Evolutionary conservation across 2,329 filamentous ascomycete species (phyloP), one percentile per base, ranked within the genome.

Genomic region (Dothideomycetes sp.): DNA sequence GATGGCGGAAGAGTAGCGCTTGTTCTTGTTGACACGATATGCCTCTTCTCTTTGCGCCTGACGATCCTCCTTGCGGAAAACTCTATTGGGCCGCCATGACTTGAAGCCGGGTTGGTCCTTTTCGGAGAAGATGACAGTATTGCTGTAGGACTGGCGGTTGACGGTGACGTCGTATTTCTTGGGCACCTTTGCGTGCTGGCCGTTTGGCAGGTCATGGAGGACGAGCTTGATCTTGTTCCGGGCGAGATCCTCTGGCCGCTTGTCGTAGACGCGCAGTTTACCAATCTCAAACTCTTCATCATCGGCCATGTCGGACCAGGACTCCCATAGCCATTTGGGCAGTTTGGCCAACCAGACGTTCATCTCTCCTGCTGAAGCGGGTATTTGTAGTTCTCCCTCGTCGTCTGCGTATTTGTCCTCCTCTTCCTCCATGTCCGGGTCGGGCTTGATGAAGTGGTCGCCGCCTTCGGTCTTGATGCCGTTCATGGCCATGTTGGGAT

Each of bases 81-180:
- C 19, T 44, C 50, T 32, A 47, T 47, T 37, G 38, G 48, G 40
- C 17, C 42, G 52, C 51, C 32, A 47, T 40, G 38, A 52, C 45
- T 71, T 72, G 63, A 79, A 87, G 29, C 84, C 84, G 1, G 87
- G 84, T 16, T 94, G 72, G 54, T 96, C 86, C 58, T 94, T 87
- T 62, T 98, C 91, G 31, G 83, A 87, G 56, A 98, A 98, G 41
- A 96, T 69, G 57, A 83, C 94, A 15, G 87, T 91, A 61, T 94
- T 95, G 53, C 76, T 77, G 24, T 89, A 77, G n/a, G 74, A 63
- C 31, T 67, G 58, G 31, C 77, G 73, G 17, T 74, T 79, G 34
- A 86, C 70, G 34, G 86, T 79, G 42, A 96, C 66, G 49, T 85
- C 75, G 62, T 95, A 98, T 54, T 94, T 86, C 54, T 85, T 85